A percentile compares a stretch with the other conserved stretches of the same genome.
Evolutionary conservation across 2,329 filamentous ascomycete genomes (phyloP).

Genomic region (Nemania sp.): DNA sequence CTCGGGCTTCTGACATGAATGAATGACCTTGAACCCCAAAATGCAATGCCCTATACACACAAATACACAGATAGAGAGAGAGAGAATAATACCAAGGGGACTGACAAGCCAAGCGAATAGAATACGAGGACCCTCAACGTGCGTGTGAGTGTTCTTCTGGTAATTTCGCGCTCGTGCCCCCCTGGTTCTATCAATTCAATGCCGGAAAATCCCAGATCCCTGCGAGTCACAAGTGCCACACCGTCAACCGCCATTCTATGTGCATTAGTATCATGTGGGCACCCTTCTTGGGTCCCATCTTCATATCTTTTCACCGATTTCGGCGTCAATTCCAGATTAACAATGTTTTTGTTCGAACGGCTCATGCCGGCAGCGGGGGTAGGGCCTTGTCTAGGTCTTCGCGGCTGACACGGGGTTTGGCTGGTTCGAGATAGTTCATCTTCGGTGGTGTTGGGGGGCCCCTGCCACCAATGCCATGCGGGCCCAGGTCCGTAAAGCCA

Average conservation of each 20-base stretch:
- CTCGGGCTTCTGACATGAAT: not conserved
- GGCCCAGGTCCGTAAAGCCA: conserved; percentile 42
- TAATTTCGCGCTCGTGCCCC: not conserved
- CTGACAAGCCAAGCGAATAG: no score
- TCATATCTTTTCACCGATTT: not conserved
- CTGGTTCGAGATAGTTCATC: conserved; percentile 46
- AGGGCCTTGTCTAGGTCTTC: conserved; percentile 65
- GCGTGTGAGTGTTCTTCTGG: not conserved
- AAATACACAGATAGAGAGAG: not conserved
- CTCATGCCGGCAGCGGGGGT: conserved; percentile 56
- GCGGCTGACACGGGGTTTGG: conserved; percentile 50
- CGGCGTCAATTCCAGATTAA: not conserved
- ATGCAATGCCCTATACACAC: not conserved
- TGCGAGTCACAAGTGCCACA: conserved; percentile 4
- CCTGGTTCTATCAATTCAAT: conserved; percentile 18
- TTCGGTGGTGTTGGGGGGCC: conserved; percentile 55
- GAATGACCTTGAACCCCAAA: not conserved
- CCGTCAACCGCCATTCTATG: conserved; percentile 18
- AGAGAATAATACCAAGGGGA: no score
- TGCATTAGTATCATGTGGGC: conserved; percentile 18
- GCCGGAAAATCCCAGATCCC: conserved; percentile 13
- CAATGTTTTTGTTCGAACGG: not conserved
- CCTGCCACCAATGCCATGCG: conserved; percentile 40
- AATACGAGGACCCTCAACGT: not conserved
- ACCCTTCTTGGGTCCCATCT: conserved; percentile 2